Evolutionary conservation across 805 yeast genomes (phyloP), one percentile per base, ranked within the genome.

Genomic region (Peterozyma xylosa): DNA sequence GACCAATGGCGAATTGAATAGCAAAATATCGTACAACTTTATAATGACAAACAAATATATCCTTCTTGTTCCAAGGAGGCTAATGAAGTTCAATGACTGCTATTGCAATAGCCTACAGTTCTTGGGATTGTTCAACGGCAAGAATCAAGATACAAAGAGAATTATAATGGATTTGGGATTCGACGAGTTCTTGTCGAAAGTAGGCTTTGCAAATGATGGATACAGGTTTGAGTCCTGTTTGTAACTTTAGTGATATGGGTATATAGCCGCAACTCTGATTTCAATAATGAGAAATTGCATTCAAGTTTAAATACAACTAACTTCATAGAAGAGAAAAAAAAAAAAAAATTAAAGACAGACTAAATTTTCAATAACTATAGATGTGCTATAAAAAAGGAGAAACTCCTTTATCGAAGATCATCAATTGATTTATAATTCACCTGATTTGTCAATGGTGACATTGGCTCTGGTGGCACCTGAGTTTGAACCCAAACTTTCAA

Each of bases 71-170:
- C 98, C 99, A 15, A 74, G 97, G 54, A 67, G 82, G 2, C 54
- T 58, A 15, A 81, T 83, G 1, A 68, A 65, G 40, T 80, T 69
- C 54, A 70, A 73, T 36, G 70, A 67, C 9, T 63, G 81, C 33
- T 86, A 91, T 48, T 73, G 88, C 50, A 91, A 91, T 57, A 73
- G 96, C 0, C 74, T 88, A 39, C 97, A 95, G 0, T 78, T 77
- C 48, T 68, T 86, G 49, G 97, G 98, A 2, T 62, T 91, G 50
- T 58, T 90, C 42, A 71, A 86, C 47, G 90, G 89, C 41, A 89
- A 86, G 60, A 72, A 81, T 54, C 72, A 76, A 44, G 78, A 78
- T 39, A 63, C 74, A 29, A 70, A 68, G 39, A 64, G 75, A 4
- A 54, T 75, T 43, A 71, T 82, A 16, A 55, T 64, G 39, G 55